A percentile compares a stretch with the other conserved stretches of the same genome.
Evolutionary conservation across 2,329 filamentous ascomycete species (phyloP).

Genomic region (Didymella arachidicola): DNA sequence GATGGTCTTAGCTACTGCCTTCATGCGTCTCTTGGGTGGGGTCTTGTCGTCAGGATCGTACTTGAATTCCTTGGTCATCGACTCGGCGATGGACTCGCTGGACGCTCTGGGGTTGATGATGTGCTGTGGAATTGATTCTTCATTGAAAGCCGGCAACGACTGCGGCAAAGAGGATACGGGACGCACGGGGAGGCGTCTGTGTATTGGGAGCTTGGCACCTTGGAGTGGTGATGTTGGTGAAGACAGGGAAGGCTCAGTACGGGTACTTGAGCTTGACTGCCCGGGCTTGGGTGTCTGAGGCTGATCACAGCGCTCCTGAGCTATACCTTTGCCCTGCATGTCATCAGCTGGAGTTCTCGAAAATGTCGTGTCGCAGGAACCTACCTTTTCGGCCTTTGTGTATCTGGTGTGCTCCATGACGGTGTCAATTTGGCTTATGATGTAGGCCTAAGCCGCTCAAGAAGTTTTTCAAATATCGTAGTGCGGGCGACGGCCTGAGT

Average conservation of each 20-base stretch:
- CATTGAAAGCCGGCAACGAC: not conserved
- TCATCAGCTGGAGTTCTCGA: not conserved
- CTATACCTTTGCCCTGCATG: not conserved
- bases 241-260: not conserved
- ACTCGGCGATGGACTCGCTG: not conserved
- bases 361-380: not conserved
- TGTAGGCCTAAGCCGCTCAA: not conserved
- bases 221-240: conserved; percentile 2
- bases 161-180: not conserved
- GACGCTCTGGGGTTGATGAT: not conserved
- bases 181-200: not conserved
- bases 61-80: not conserved
- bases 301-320: not conserved
- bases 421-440: not conserved
- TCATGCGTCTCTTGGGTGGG: not conserved
- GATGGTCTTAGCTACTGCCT: not conserved
- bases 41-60: conserved; percentile 1
- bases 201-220: not conserved
- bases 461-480: not conserved
- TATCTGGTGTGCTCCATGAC: not conserved
- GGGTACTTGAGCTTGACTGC: not conserved
- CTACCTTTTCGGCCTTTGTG: not conserved
- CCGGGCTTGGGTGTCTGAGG: not conserved
- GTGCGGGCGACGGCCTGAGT: not conserved
- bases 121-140: not conserved